Conservation (phyloP, 2,329 filamentous ascomycete species). For the Calonectria henricotiae region DNA sequence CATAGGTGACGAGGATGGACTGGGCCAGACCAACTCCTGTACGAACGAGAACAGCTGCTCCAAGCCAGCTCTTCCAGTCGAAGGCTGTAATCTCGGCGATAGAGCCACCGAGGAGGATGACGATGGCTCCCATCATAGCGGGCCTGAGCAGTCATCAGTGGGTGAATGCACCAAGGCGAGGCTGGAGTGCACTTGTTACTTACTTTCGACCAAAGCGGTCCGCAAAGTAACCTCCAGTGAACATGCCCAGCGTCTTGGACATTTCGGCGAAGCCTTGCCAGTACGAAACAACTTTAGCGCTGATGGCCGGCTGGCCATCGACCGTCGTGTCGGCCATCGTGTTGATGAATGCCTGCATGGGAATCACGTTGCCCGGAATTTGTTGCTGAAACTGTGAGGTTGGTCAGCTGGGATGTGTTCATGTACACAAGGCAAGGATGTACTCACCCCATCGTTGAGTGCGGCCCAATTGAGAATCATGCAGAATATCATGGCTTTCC, state of each 20-base stretch:
- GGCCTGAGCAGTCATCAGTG: not conserved
- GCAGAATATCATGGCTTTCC: constrained; percentile 4
- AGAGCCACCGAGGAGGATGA: not conserved
- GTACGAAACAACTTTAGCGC: constrained; percentile 36
- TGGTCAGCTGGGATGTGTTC: not conserved
- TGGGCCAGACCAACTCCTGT: constrained; percentile 30
- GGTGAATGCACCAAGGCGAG: not conserved
- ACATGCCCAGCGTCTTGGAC: constrained; percentile 36
- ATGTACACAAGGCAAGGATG: not conserved
- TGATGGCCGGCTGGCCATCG: constrained; percentile 33
- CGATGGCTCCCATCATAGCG: constrained; percentile 1
- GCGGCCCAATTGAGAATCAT: constrained; percentile 6
- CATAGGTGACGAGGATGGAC: constrained; percentile 35
- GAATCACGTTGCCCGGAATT: constrained; percentile 29
- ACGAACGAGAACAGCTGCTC: constrained; percentile 14
- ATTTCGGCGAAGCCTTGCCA: constrained; percentile 39
- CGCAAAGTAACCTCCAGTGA: constrained; percentile 25
- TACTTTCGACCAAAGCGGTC: constrained; percentile 32
- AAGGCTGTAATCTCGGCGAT: constrained; percentile 4
- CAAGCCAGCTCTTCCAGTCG: constrained; percentile 10
- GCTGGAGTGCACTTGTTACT: not conserved
- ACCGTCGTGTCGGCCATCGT: constrained; percentile 33
- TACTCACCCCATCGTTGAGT: constrained; percentile 3
- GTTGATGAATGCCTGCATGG: constrained; percentile 37
- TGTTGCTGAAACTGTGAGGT: constrained; percentile 21